Evolutionary conservation across 352 stramenopile genomes (phyloP).

Genomic region (Phytophthora chlamydospora): DNA sequence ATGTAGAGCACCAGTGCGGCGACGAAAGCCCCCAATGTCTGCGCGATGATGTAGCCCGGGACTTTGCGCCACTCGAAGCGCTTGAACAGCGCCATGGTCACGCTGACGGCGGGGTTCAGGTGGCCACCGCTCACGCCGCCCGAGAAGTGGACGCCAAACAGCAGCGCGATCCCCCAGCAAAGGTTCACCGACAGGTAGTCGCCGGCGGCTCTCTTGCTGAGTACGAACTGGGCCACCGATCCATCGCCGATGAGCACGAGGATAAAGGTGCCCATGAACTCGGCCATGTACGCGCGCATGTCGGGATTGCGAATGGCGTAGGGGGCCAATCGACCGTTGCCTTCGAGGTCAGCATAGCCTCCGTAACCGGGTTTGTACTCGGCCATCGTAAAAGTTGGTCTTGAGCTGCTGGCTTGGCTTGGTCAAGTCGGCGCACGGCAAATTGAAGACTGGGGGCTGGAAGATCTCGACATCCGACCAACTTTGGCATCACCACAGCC

Average conservation of each 20-base stretch:
- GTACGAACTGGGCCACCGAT: slow-evolving; percentile 59
- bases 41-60: slow-evolving; percentile 65
- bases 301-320: slow-evolving; percentile 22
- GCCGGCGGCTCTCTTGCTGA: slow-evolving; percentile 57
- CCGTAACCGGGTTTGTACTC: slow-evolving; percentile 37
- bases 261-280: slow-evolving; percentile 69
- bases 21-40: slow-evolving; percentile 70
- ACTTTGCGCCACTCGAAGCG: slow-evolving; percentile 68
- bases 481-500: slow-evolving; percentile 1
- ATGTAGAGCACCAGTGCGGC: slow-evolving; percentile 72
- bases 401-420: slow-evolving; percentile 17
- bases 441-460: slow-evolving; percentile 29
- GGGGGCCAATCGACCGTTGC: slow-evolving; percentile 15
- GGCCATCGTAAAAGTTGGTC: slow-evolving; percentile 25
- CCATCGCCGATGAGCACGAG: slow-evolving; percentile 64
- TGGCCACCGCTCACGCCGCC: slow-evolving; percentile 72
- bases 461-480: slow-evolving; percentile 1
- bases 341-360: slow-evolving; percentile 26
- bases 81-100: slow-evolving; percentile 69
- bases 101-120: slow-evolving; percentile 72
- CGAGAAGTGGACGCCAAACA: slow-evolving; percentile 73
- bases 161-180: slow-evolving; percentile 72
- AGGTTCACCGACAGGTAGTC: slow-evolving; percentile 77
- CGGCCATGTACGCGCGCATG: slow-evolving; percentile 35
- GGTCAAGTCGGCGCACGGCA: slow-evolving; percentile 11